Conservation (phyloP, 2,329 filamentous ascomycete genomes). For the Cryphonectria carpinicola region DNA sequence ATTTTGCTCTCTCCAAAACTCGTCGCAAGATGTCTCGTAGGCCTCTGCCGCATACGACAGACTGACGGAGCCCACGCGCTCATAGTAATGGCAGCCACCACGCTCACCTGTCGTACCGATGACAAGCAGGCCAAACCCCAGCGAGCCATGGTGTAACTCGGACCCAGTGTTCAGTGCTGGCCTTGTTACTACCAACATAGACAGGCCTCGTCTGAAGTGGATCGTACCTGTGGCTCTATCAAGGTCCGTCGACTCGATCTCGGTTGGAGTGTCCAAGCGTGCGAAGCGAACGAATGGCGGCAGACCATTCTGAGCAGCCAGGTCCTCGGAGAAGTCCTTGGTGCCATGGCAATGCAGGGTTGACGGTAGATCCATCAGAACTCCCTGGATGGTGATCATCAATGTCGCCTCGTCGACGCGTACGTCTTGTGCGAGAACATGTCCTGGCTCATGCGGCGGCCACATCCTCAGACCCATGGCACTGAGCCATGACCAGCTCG, state of each 20-base stretch:
- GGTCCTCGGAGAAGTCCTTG: not conserved
- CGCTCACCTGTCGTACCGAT: not conserved
- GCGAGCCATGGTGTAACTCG: not conserved
- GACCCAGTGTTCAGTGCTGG: not conserved
- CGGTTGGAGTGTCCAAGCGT: not conserved
- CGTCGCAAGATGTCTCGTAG: not conserved
- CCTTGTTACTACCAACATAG: not conserved
- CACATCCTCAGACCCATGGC: not conserved
- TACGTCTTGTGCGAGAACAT: not conserved
- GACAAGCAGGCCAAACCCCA: not conserved
- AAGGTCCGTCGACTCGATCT: not conserved
- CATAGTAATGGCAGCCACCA: not conserved
- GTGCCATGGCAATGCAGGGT: not conserved
- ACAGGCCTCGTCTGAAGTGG: not conserved
- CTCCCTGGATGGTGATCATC: not conserved
- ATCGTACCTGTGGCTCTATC: not conserved
- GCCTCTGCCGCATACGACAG: not conserved
- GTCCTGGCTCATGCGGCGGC: not conserved
- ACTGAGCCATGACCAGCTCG: conserved; percentile 7
- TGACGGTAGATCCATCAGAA: not conserved
- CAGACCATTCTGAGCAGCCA: not conserved
- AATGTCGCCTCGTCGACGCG: not conserved
- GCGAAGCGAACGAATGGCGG: not conserved
- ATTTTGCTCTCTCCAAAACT: not conserved
- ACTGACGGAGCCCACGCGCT: not conserved